Conservation (phyloP, 2,329 filamentous ascomycete genomes). For the Penicillium sp. region DNA sequence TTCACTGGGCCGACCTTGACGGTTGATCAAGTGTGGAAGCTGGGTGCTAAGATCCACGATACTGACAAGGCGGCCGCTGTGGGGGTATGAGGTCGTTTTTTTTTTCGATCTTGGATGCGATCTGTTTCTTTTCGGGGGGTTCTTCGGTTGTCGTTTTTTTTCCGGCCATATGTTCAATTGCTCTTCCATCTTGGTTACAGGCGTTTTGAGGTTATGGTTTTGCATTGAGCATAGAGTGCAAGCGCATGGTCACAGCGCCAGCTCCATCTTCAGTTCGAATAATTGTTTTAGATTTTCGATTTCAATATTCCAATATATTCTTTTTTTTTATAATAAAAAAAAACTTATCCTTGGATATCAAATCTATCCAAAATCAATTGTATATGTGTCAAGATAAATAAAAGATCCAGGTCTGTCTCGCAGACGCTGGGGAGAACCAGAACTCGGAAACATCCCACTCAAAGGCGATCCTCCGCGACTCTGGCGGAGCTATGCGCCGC, state of each 20-base stretch:
- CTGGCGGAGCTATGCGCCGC: conserved; percentile 12
- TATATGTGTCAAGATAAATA: conserved; percentile 11
- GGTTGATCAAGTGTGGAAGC: conserved; percentile 46
- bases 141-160: background rate
- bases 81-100: background rate
- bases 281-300: background rate
- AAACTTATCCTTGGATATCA: background rate
- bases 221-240: conserved; percentile 4
- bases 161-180: background rate
- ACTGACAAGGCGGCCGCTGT: conserved; percentile 24
- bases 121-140: background rate
- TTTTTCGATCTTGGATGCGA: background rate
- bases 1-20: conserved; percentile 34
- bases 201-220: background rate
- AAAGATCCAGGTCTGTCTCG: conserved; percentile 9
- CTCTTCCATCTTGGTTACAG: background rate
- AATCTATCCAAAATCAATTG: background rate
- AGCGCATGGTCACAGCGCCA: background rate
- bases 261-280: background rate
- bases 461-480: background rate
- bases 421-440: background rate
- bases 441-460: background rate
- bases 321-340: background rate
- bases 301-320: background rate
- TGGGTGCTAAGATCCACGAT: conserved; percentile 42